Conservation (phyloP, 305 asterid genomes). For the Ilex paraguariensis region DNA sequence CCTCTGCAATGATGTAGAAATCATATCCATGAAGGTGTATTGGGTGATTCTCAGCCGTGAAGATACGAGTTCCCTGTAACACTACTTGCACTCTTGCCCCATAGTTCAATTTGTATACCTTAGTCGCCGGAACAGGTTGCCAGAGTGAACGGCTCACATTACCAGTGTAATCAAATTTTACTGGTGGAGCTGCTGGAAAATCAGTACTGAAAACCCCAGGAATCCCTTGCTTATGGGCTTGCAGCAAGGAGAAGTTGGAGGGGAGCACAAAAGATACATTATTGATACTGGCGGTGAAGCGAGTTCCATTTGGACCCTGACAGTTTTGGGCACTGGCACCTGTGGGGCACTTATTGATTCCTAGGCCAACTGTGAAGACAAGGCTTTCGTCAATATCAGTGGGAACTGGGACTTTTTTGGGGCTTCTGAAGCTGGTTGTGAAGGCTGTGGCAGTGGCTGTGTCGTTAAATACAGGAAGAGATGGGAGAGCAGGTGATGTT, state of each 20-base stretch:
- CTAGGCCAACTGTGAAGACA: constrained; percentile 67
- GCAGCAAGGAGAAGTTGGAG: constrained; percentile 58
- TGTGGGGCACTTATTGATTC: constrained; percentile 54
- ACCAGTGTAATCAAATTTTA: constrained; percentile 70
- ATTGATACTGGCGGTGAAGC: constrained; percentile 76
- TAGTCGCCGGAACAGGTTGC: constrained; percentile 63
- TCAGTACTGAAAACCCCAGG: constrained; percentile 74
- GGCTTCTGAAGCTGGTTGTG: constrained; percentile 63
- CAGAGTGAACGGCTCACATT: constrained; percentile 60
- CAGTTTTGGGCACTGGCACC: constrained; percentile 47
- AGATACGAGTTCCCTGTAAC: constrained; percentile 72
- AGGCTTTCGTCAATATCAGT: constrained; percentile 59
- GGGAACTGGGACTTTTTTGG: constrained; percentile 43
- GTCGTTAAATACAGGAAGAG: constrained; percentile 71
- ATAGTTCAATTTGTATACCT: constrained; percentile 47
- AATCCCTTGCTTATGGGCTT: constrained; percentile 66
- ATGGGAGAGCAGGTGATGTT: constrained; percentile 38
- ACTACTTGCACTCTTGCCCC: constrained; percentile 73
- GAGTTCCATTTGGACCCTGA: constrained; percentile 86
- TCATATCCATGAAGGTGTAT: constrained; percentile 90
- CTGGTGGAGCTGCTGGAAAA: constrained; percentile 70
- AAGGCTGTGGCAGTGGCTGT: constrained; percentile 74
- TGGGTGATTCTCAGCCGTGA: constrained; percentile 76
- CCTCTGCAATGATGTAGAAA: constrained; percentile 70
- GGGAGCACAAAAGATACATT: constrained; percentile 68